Evolutionary conservation across 805 yeast genomes (phyloP).

Genomic region (Teunomyces barrocoloradensis): DNA sequence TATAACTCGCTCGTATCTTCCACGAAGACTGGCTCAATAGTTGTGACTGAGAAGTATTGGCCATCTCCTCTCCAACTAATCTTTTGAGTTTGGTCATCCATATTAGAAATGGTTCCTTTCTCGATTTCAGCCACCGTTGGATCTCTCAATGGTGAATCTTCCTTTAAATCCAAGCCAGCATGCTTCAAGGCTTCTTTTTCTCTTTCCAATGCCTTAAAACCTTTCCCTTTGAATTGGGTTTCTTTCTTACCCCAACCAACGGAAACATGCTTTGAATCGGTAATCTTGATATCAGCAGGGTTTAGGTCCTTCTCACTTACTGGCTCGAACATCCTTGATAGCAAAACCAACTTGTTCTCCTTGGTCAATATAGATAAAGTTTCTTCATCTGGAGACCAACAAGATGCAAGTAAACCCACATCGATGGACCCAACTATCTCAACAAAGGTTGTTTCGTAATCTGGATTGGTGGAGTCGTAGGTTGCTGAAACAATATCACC

Average conservation of each 20-base stretch:
- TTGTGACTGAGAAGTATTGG: constrained; percentile 69
- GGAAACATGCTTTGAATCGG: constrained; percentile 76
- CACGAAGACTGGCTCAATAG: constrained; percentile 51
- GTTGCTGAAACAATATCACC: constrained; percentile 77
- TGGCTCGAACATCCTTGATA: constrained; percentile 79
- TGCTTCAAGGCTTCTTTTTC: constrained; percentile 53
- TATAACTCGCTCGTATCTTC: constrained; percentile 36
- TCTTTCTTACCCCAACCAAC: constrained; percentile 99
- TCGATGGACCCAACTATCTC: constrained; percentile 87
- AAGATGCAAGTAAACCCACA: constrained; percentile 65
- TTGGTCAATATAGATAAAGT: constrained; percentile 66
- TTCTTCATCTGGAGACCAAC: constrained; percentile 93
- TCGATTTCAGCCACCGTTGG: constrained; percentile 84
- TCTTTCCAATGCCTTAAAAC: constrained; percentile 70
- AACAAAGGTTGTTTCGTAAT: constrained; percentile 54
- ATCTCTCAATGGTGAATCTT: constrained; percentile 62
- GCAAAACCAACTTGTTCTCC: constrained; percentile 57
- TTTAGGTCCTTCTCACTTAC: constrained; percentile 61
- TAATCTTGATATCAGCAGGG: constrained; percentile 56
- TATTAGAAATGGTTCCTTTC: constrained; percentile 56
- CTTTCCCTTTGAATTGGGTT: constrained; percentile 94
- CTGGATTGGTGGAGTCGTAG: constrained; percentile 49
- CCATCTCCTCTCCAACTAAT: constrained; percentile 97
- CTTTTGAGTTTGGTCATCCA: constrained; percentile 48
- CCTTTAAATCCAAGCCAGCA: constrained; percentile 67